Evolutionary conservation across 2,329 filamentous ascomycete genomes (phyloP).

Genomic region (Calonectria leucothoes): DNA sequence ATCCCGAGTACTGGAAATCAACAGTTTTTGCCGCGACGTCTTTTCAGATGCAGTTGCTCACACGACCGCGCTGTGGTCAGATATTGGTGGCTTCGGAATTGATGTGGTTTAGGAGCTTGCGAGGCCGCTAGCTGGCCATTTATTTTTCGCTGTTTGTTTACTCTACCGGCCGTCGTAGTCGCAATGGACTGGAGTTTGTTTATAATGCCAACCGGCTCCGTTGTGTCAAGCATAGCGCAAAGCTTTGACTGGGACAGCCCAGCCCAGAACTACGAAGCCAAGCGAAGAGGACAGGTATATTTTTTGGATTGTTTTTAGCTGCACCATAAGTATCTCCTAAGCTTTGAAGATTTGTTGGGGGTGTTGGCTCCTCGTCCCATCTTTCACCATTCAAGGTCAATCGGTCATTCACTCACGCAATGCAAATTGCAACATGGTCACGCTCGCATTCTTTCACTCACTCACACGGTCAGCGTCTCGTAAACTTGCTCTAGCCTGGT

Average conservation of each 20-base stretch:
- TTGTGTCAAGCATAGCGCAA: conserved; percentile 4
- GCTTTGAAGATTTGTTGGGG: neutral
- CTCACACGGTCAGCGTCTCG: neutral
- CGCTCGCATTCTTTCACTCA: neutral
- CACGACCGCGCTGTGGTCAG: neutral
- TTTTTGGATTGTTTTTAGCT: neutral
- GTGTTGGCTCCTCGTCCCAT: neutral
- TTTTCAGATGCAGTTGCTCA: neutral
- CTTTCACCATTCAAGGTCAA: neutral
- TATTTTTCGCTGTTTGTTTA: neutral
- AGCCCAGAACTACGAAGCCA: neutral
- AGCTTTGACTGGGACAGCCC: conserved; percentile 5
- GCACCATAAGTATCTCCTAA: neutral
- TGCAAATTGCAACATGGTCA: conserved; percentile 3
- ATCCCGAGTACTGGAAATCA: conserved; percentile 6
- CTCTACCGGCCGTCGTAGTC: neutral
- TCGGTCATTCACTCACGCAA: conserved; percentile 11
- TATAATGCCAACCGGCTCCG: neutral
- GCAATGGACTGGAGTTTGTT: conserved; percentile 11
- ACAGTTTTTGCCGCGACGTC: neutral
- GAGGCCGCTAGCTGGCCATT: neutral
- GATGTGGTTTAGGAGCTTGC: neutral
- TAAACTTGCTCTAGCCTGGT: conserved; percentile 3
- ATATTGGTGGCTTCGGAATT: neutral
- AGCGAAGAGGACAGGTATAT: neutral